These are phyloP conservation scores for Salmacisia buchloeana DNA, from an alignment of 1,284 basidiomycete genomes.

Conservation along the genomic window DNA sequence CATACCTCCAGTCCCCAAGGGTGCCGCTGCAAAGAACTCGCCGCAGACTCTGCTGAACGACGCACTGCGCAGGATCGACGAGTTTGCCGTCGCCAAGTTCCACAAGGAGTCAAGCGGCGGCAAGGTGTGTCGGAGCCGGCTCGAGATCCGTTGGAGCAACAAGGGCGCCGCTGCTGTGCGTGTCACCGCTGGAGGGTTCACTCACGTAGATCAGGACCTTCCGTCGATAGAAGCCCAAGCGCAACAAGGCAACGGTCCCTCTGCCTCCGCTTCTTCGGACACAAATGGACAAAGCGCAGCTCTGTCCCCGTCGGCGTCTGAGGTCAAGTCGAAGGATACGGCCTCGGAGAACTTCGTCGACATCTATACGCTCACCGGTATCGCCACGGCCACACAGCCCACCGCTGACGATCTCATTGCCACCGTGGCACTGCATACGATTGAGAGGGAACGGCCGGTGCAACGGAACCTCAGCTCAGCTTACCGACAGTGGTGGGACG, in stretches of 20 bases:
- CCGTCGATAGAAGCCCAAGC: too few species aligned
- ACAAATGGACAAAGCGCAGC: background rate
- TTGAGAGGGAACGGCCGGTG: constrained; percentile 43
- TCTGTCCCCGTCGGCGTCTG: background rate
- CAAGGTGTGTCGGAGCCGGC: constrained; percentile 31
- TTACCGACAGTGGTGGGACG: constrained; percentile 88
- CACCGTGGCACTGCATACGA: constrained; percentile 69
- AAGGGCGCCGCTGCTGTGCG: constrained; percentile 22
- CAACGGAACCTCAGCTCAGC: constrained; percentile 63
- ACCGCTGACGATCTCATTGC: constrained; percentile 91
- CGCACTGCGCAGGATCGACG: constrained; percentile 56
- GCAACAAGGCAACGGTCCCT: constrained; percentile 53
- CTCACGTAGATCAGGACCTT: background rate
- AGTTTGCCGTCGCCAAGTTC: constrained; percentile 70
- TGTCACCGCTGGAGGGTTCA: background rate
- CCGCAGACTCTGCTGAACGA: constrained; percentile 42
- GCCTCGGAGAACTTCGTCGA: too few species aligned
- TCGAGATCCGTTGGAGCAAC: constrained; percentile 40
- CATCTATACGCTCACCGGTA: constrained; percentile 75
- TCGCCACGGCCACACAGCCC: constrained; percentile 69
- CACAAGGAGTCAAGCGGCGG: constrained; percentile 27
- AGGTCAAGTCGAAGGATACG: too few species aligned
- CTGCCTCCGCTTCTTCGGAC: constrained; percentile 10
- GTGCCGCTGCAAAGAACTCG: constrained; percentile 33
- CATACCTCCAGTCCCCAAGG: constrained; percentile 35